Evolutionary conservation across 2,329 filamentous ascomycete genomes (phyloP), one percentile per base, ranked within the genome.

Genomic region (Malbranchea zuffiana): DNA sequence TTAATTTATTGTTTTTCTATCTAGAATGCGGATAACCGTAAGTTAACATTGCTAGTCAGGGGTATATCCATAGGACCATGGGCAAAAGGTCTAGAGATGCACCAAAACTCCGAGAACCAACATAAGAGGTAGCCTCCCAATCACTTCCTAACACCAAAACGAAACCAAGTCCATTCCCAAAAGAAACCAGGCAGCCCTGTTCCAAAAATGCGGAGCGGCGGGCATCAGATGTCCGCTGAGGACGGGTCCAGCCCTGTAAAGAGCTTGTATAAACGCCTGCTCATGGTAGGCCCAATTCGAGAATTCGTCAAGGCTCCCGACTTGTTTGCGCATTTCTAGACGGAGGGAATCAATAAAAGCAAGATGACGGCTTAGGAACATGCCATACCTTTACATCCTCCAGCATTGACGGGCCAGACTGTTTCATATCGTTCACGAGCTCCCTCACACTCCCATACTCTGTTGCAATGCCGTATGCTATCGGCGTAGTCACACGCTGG

Each of bases 381-480:
- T n/a, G n/a, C n/a, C 44, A 35, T 52, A 64, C 62, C 51, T 60
- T 61, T 4, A 82, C 70, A 35, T 71, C 66, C 50, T 80, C 74
- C n/a, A 88, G 56, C 30, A 70, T 66, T 5, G 67, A 52, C 4
- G 75, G 75, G 0, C 82, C 82, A 5, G 67, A 59, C 1, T 55
- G 50, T 47, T 74, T 68, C 35, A 88, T 65, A 0, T 67, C 78
- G 1, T 59, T 57, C 0, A 82, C 67, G 20, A 90, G 58, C 20
- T 69, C 60, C 7, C 65, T 57, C 1, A 82, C 70, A 4, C 61
- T 73, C 1, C 61, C 65, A 53, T 78, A 85, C 52, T 77, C 67
- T 1, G 63, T 63, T 1, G 69, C 68, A 40, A 88, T 73, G 3
- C 81, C 81, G 43, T 79, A 74, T 0, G 82, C 82, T 49, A 85